Percentiles rank a stretch among this genome's conserved stretches.
These are phyloP conservation scores for Ormosia emarginata DNA, from an alignment of 306 rosid genomes.

Conservation along the genomic window DNA sequence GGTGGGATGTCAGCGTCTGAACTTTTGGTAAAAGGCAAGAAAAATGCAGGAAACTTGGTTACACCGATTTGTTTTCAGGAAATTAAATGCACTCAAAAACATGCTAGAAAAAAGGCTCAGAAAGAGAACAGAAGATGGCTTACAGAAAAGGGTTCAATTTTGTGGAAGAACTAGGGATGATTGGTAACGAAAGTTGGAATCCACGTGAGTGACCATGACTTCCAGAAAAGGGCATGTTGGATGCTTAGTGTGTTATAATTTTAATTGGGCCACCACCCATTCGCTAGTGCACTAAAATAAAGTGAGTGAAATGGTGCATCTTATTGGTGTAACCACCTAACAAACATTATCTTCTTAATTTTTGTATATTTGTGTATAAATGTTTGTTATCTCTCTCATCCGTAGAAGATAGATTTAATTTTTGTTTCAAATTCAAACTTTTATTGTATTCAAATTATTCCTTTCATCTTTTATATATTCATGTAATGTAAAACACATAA, in stretches of 20 bases:
- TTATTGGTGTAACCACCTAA: no score
- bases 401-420: no score
- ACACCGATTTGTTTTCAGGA: background rate
- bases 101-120: background rate
- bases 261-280: constrained; percentile 2
- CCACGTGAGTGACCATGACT: background rate
- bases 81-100: background rate
- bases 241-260: background rate
- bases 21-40: background rate
- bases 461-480: no score
- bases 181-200: background rate
- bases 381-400: no score
- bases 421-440: no score
- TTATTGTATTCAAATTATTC: no score
- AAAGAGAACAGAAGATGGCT: background rate
- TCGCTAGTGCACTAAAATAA: background rate
- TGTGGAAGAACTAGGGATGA: background rate
- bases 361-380: no score
- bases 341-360: no score
- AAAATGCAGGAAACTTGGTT: background rate
- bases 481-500: no score
- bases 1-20: background rate
- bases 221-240: background rate
- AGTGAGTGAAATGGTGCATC: background rate
- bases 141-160: background rate